Evolutionary conservation across 2,329 filamentous ascomycete genomes (phyloP), one percentile per base, ranked within the genome.

Genomic region (Oidium heveae): DNA sequence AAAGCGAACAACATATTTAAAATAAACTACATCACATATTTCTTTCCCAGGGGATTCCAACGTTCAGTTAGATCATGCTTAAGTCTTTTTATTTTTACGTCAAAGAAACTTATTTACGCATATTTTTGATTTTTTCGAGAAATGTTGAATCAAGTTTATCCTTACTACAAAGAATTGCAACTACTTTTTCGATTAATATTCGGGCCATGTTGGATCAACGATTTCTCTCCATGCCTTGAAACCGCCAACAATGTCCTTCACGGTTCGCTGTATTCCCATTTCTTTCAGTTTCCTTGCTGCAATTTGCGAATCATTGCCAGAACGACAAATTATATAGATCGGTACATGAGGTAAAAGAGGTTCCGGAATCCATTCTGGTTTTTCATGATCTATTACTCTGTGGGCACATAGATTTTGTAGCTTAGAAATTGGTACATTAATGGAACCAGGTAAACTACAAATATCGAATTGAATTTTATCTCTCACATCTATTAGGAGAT

Each of bases 381-480:
- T 37, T 55, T 62, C 28, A 54, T 56, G 39, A 22, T 58, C 41
- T 9, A 13, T 36, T 20, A 24, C 33, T n/a, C 37, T 13, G 2
- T 20, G 50, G 18, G 22, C 16, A 32, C 13, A 28, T 63, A 60
- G 13, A 63, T 59, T 57, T 58, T 33, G 59, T 16, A 77, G 68
- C 0, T 67, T 70, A 13, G 77, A 82, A 62, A 82, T 84, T 0
- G 78, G 84, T 0, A 87, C 66, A 60, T 86, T 95, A 53, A 93
- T 68, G 28, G 85, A 86, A 0, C 83, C 83, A 0, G 79, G 71
- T 8, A 98, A 71, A 57, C 74, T 79, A 58, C 82, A 87, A 47
- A 96, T 79, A 16, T 83, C 81, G 59, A 85, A 95, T 57, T 94
- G 86, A 32, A 86, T 84, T 61, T 78, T 78, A 60, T 94, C 86